Conservation (phyloP, 306 rosid species). For the Argentina anserina region DNA sequence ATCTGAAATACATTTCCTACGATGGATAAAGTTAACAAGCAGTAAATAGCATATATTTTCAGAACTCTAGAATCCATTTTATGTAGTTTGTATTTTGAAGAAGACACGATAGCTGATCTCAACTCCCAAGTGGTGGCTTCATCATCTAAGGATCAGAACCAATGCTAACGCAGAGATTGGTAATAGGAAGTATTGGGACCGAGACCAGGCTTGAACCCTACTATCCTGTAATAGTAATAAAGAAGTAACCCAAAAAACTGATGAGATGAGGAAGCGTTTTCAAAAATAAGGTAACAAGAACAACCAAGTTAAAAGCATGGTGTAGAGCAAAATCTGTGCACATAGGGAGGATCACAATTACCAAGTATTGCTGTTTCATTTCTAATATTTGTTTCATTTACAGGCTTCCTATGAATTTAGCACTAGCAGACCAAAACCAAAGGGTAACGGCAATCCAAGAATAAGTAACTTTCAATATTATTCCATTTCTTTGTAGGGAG, state of each 20-base stretch:
- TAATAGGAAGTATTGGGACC: slow-evolving; percentile 38
- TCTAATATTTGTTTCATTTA: background rate
- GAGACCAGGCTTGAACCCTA: slow-evolving; percentile 36
- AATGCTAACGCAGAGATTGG: slow-evolving; percentile 39
- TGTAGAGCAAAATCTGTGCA: background rate
- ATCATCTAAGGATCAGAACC: slow-evolving; percentile 47
- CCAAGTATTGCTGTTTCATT: background rate
- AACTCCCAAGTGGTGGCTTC: slow-evolving; percentile 12
- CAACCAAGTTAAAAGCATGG: background rate
- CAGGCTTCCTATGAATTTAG: background rate
- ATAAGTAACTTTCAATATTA: background rate
- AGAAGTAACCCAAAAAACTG: slow-evolving; percentile 6
- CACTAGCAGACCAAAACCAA: background rate
- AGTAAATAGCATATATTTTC: slow-evolving; percentile 29
- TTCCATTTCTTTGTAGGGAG: background rate
- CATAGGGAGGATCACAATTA: background rate
- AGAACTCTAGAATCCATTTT: slow-evolving; percentile 31
- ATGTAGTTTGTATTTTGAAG: slow-evolving; percentile 18
- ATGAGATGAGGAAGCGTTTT: slow-evolving; percentile 1
- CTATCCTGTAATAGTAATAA: slow-evolving; percentile 46
- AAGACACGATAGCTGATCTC: slow-evolving; percentile 21
- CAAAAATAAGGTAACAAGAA: background rate
- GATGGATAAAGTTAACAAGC: slow-evolving; percentile 24
- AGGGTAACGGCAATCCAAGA: background rate
- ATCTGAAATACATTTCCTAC: slow-evolving; percentile 35